Evolutionary conservation across 176 grass and related monocot species (phyloP), one percentile per base, ranked within the genome.

Genomic region (Phoenix roebelenii): DNA sequence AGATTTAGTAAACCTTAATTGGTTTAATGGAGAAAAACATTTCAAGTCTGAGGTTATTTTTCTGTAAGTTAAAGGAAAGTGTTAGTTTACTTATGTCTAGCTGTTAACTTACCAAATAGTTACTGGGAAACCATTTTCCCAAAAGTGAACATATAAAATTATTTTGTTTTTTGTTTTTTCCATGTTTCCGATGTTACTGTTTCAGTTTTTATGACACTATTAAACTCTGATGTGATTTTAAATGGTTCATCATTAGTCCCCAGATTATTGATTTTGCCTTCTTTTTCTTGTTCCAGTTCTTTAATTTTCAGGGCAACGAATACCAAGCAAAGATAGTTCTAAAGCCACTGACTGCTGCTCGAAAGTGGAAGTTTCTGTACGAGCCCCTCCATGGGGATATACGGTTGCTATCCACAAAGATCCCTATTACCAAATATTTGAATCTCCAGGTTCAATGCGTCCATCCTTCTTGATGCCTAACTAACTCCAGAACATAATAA

Each of bases 391-490:
- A 78, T 39, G 81, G 79, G 17, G 93, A 97, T 63, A 25, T 97
- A 50, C 93, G 90, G 10, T 51, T 91, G 7, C 87, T 97, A 17
- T 97, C 93, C 63, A 97, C 91, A 71, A 97, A 97, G 78, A 97
- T 97, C 59, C 81, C 93, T 18, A n/a, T 97, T 30, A 88, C 81
- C 3, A 97, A 88, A 65, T 97, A 55, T 85, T 63, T 97, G 66
- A 97, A 88, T 72, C 84, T 97, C 44, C 87, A 97, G 93, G 87
- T 88, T 72, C 7, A 0, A 44, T 44, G 35, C 35, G 1, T 39
- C 32, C 7, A 39, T 9, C 32, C 4, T 39, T 39, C 7, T 44
- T 44, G 35, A 10, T 44, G 35, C 35, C 35, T 44, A 0, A 1
- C 35, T 44, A 16, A 28, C 44, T 63, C 3, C 3, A 22, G 14